Evolutionary conservation across 2,329 filamentous ascomycete species (phyloP).

Genomic region (Aspergillus awamori): DNA sequence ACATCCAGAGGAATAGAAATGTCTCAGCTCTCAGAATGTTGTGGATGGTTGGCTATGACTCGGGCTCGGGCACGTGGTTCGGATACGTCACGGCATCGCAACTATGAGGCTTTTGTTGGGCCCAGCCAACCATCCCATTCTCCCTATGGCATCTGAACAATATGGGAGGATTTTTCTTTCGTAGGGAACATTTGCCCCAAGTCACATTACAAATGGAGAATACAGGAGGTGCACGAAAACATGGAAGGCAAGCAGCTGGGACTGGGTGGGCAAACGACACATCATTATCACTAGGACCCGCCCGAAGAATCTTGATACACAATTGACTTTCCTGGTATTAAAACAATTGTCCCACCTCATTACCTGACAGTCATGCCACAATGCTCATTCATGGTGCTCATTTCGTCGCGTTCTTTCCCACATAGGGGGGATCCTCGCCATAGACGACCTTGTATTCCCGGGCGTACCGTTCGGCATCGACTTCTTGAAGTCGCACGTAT

Average conservation of each 20-base stretch:
- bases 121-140: neutral
- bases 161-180: neutral
- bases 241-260: neutral
- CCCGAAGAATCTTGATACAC: neutral
- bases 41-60: neutral
- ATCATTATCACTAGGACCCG: neutral
- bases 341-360: neutral
- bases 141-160: neutral
- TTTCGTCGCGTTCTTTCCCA: neutral
- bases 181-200: neutral
- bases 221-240: neutral
- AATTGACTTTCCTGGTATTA: neutral
- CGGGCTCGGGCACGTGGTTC: neutral
- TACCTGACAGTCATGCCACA: neutral
- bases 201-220: neutral
- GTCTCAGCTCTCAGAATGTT: neutral
- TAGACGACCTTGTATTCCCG: slow-evolving; percentile 42
- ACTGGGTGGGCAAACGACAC: neutral
- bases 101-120: neutral
- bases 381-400: neutral
- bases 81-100: neutral
- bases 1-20: neutral
- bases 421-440: slow-evolving; percentile 29
- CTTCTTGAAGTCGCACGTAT: slow-evolving; percentile 31
- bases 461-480: slow-evolving; percentile 37